Base-by-base conservation (phyloP, 192 early-diverging fungal genomes). In the Coemansia sp. region DNA sequence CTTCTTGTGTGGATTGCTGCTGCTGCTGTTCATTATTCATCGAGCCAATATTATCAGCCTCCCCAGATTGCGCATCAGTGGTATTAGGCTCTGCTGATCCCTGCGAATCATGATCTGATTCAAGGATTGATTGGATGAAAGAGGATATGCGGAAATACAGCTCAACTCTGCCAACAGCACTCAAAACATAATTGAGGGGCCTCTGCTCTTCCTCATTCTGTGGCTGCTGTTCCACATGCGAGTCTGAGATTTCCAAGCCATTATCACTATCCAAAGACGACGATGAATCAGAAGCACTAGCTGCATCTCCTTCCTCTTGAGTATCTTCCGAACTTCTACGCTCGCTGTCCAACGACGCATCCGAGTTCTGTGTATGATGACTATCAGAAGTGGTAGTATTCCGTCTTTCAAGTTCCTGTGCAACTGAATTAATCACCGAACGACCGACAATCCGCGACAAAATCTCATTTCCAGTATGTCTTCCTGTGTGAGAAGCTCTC, bases 401-500 rank as follows among this genome's bases (percentile, higher is more conserved):
- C 54, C 57, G 32, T 32, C 67, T 61, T 62, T 72, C 70, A 0
- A 75, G 55, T 56, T 81, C 77, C 32, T 66, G 77, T 27, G 68
- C 51, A 65, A 75, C 71, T 0, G 78, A 58, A 19, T 51, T 57
- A 30, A 75, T 64, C 20, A 72, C 67, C 19, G 78, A 75, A 6
- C 73, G 63, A 23, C 78, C 54, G 19, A 81, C 67, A 25, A 81
- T 72, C 3, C 73, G 63, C 39, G 78, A 67, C 58, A 81, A 21
- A 11, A 81, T 32, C 55, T 66, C 56, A 57, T 80, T 74, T 0
- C 78, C 77, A 3, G 68, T 69, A 10, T 56, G 55, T 46, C 66
- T 54, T 1, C 68, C 39, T 0, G 17, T 24, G n/a, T 21, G 53
- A 7, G 24, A 23, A 0, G 2, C 22, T 27, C 53, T 25, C 22